These are phyloP conservation scores for Golubevia pallescens DNA, from an alignment of 1,284 basidiomycete genomes.

Conservation along the genomic window DNA sequence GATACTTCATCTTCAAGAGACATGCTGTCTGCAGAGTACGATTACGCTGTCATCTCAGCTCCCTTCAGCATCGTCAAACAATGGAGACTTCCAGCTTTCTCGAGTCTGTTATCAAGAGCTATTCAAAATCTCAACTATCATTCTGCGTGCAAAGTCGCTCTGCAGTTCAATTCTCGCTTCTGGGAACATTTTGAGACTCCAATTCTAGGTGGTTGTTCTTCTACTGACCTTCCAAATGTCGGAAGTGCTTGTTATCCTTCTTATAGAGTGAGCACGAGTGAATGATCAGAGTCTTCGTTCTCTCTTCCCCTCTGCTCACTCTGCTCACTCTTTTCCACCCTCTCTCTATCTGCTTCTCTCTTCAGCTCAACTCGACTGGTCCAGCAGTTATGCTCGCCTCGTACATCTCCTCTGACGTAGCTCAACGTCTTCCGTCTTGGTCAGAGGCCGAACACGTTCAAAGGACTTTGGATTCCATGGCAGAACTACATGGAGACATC, in stretches of 20 bases:
- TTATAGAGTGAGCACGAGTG: slow-evolving; percentile 8
- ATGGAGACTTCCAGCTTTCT: slow-evolving; percentile 24
- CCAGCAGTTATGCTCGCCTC: slow-evolving; percentile 27
- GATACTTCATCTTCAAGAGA: slow-evolving; percentile 21
- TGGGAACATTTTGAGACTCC: slow-evolving; percentile 42
- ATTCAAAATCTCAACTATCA: slow-evolving; percentile 25
- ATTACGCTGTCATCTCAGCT: slow-evolving; percentile 37
- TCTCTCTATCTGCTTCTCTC: neutral
- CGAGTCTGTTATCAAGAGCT: slow-evolving; percentile 26
- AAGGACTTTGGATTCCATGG: slow-evolving; percentile 29
- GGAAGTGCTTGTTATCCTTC: slow-evolving; percentile 33
- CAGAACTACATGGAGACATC: slow-evolving; percentile 33
- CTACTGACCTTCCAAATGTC: slow-evolving; percentile 28
- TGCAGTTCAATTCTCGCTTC: slow-evolving; percentile 43
- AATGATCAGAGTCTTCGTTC: too few species aligned
- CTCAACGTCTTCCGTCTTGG: neutral
- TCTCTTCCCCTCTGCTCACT: neutral
- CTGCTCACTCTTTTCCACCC: neutral
- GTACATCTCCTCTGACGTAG: slow-evolving; percentile 16
- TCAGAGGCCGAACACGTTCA: slow-evolving; percentile 26
- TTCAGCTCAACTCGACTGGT: slow-evolving; percentile 28
- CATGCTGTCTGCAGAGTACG: slow-evolving; percentile 19
- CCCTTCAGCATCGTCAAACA: slow-evolving; percentile 34
- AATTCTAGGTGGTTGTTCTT: slow-evolving; percentile 38
- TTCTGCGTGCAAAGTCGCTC: slow-evolving; percentile 39